Base-by-base conservation (phyloP, 371 early-diverging fungal genomes). In the Saksenaea vasiformis region DNA sequence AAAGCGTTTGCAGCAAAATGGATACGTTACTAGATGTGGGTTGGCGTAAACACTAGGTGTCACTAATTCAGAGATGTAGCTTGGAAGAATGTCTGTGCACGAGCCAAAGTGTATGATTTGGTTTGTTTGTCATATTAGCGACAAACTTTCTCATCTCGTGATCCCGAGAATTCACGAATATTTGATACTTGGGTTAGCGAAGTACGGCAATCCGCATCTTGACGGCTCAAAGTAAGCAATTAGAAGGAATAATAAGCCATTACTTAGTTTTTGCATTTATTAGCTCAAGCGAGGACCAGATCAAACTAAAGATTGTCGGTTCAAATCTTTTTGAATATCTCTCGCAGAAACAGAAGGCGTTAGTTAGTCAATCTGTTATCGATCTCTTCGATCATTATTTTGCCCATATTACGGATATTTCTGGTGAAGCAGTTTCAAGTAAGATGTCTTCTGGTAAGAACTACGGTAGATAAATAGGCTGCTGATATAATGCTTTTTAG, bases 141-240 rank as follows among this genome's bases (percentile, higher is more conserved):
- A 72, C 5, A 68, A 62, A 53, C 56, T 76, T 22, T 69, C 74
- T 17, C 58, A 66, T n/a, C 39, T 58, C 14, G 57, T 72, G 4
- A 47, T 68, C 11, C 58, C 67, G 24, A 65, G 65, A 14, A 57
- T 76, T 4, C 80, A 80, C 31, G 54, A 75, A 37, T 69, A 65
- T 27, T 60, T 75, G 31, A 61, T 76, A 2, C 54, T 64, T 14
- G 53, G 64, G 0, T 66, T 75, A 26, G 61, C 70, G 13, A 51
- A 56, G 19, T 61, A 53, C 11, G 67, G 69, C 0, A 80, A 77
- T 24, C 78, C 77, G 5, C 69, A 66, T 36, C 39, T 71, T 22
- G 60, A 64, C 34, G 35, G 61, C 22, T 41, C 47, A 17, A 34
- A 43, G 65, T 67, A 67, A 14, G 47, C 3, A 13, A 35, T 47